Conservation (phyloP, 495 filamentous ascomycete genomes). For the Aspergillus baeticus region DNA sequence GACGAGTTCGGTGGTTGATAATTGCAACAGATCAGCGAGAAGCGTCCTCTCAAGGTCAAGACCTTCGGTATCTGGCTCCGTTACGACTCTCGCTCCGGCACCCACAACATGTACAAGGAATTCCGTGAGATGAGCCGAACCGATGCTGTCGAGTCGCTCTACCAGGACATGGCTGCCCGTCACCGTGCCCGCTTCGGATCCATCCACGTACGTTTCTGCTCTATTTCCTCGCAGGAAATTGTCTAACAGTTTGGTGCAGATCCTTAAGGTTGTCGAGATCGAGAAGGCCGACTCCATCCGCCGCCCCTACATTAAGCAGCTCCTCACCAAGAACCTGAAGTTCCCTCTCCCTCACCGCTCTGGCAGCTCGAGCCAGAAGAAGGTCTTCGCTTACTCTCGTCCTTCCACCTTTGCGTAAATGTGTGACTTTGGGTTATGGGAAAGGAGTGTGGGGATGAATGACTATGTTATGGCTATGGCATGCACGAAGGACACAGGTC, state of each 20-base stretch:
- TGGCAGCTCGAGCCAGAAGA: constrained; percentile 72
- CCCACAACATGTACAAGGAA: constrained; percentile 99
- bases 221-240: neutral
- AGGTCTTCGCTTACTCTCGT: constrained; percentile 86
- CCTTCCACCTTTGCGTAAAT: constrained; percentile 81
- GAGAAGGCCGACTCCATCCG: constrained; percentile 89
- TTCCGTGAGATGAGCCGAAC: constrained; percentile 97
- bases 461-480: constrained; percentile 50
- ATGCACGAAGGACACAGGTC: constrained; percentile 47
- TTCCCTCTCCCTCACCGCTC: constrained; percentile 98
- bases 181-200: constrained; percentile 97
- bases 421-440: constrained; percentile 39
- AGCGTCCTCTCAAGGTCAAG: constrained; percentile 98
- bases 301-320: constrained; percentile 98
- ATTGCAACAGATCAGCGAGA: constrained; percentile 81
- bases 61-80: constrained; percentile 99
- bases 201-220: constrained; percentile 79
- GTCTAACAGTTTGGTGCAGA: constrained; percentile 51
- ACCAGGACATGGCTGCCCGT: constrained; percentile 99
- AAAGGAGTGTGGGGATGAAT: constrained; percentile 48
- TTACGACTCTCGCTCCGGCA: constrained; percentile 99
- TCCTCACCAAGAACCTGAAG: constrained; percentile 88
- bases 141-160: constrained; percentile 93
- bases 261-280: constrained; percentile 96
- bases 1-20: constrained; percentile 20